A percentile compares a stretch with the other conserved stretches of the same genome.
These are phyloP conservation scores for Ephemerocybe angulata DNA, from an alignment of 768 basidiomycete species.

Conservation along the genomic window DNA sequence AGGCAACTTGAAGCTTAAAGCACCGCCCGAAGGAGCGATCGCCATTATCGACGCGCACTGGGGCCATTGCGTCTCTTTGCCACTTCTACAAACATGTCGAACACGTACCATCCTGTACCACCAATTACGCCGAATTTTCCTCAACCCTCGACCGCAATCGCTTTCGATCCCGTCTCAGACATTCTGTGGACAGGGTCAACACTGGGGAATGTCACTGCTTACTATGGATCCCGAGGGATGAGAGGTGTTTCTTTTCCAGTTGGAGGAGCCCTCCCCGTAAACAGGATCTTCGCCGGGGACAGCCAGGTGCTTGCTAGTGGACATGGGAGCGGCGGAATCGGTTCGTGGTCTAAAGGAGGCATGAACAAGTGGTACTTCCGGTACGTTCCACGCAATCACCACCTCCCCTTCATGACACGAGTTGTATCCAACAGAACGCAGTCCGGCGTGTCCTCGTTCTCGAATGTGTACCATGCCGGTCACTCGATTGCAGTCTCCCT, in stretches of 20 bases:
- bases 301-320: conserved; percentile 69
- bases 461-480: conserved; percentile 47
- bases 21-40: too few species aligned
- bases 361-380: conserved; percentile 78
- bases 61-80: too few species aligned
- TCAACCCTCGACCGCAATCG: conserved; percentile 68
- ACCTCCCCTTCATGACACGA: too few species aligned
- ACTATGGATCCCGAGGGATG: conserved; percentile 58
- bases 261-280: conserved; percentile 64
- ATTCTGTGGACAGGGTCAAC: conserved; percentile 82
- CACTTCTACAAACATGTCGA: too few species aligned
- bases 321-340: conserved; percentile 58
- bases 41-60: too few species aligned
- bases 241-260: conserved; percentile 74
- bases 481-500: conserved; percentile 60
- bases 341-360: conserved; percentile 82
- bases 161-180: conserved; percentile 90
- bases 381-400: conserved; percentile 42
- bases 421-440: conserved; percentile 21
- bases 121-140: conserved; percentile 23
- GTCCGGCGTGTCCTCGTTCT: conserved; percentile 38
- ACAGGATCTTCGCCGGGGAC: conserved; percentile 74
- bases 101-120: conserved; percentile 12
- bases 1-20: too few species aligned
- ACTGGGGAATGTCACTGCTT: conserved; percentile 64